Evolutionary conservation across 306 rosid species (phyloP), one percentile per base, ranked within the genome.

Genomic region (Malus asiatica): DNA sequence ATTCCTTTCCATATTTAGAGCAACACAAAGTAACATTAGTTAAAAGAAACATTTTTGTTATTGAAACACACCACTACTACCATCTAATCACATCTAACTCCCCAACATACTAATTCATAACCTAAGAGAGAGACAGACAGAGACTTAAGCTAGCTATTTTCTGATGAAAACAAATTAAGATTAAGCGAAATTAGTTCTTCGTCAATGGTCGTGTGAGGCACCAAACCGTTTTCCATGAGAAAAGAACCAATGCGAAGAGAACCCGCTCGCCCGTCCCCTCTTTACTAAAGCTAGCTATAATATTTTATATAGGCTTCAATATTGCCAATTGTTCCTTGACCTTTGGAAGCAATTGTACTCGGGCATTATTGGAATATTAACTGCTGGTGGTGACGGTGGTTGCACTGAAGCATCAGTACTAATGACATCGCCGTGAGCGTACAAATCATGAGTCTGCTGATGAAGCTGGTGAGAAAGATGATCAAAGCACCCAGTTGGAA

Each of bases 261-360:
- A 38, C 10, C 42, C 42, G 7, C 9, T 38, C 42, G 42, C 9
- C 20, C 55, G 55, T 51, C 55, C 55, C 55, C 20, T 51, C 55
- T 16, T 9, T 8, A 4, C 59, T 75, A 86, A 22, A 73, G 29
- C 70, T 74, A 74, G 70, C 32, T 62, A 45, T 19, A 74, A 30
- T 89, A 75, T 51, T 74, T 79, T 74, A 77, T 72, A 55, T 27
- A 70, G 11, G 67, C 78, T 52, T 83, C 84, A 66, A 84, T 30
- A 62, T 35, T 66, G 18, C 30, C 23, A 63, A 58, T 12, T 14
- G 69, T 46, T 8, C 73, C 79, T 62, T 77, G 86, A 61, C 75
- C 76, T 71, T 71, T 83, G 84, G 71, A 82, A 78, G 80, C 38
- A 78, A 23, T 33, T 64, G 33, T 59, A 59, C n/a, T 74, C 70